Evolutionary conservation across 202 grass and related monocot genomes (phyloP).

Genomic region (Brachypodium distachyon): DNA sequence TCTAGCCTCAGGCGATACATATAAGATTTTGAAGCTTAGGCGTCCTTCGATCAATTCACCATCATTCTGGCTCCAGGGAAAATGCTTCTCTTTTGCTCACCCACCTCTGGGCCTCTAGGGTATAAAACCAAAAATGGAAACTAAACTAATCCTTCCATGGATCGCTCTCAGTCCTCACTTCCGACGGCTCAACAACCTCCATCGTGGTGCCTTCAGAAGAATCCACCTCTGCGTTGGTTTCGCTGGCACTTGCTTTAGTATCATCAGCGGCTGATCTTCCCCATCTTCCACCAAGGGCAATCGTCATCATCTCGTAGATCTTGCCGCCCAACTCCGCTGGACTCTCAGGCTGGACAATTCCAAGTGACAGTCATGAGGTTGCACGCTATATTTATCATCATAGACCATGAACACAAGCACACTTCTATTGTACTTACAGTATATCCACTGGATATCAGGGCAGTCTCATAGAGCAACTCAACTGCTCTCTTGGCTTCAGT

Average conservation of each 20-base stretch:
- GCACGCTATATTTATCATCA: background rate
- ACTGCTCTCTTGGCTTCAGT: conserved; percentile 72
- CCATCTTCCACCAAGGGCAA: conserved; percentile 77
- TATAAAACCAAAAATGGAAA: background rate
- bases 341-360: conserved; percentile 62
- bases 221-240: background rate
- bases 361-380: background rate
- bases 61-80: background rate
- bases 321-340: conserved; percentile 78
- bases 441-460: conserved; percentile 96
- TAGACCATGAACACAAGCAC: conserved; percentile 6
- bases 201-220: conserved; percentile 12
- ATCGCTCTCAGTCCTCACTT: conserved; percentile 64
- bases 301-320: conserved; percentile 95
- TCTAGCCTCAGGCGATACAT: background rate
- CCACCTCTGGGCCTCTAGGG: background rate
- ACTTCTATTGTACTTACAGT: conserved; percentile 46
- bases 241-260: background rate
- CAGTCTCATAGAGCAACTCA: conserved; percentile 77
- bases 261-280: conserved; percentile 29
- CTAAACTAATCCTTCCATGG: conserved; percentile 67
- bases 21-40: background rate
- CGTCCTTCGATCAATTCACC: background rate
- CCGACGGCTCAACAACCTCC: conserved; percentile 72
- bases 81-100: background rate